These are phyloP conservation scores for Thymus quinquecostatus DNA, from an alignment of 257 asterid genomes.

Conservation along the genomic window DNA sequence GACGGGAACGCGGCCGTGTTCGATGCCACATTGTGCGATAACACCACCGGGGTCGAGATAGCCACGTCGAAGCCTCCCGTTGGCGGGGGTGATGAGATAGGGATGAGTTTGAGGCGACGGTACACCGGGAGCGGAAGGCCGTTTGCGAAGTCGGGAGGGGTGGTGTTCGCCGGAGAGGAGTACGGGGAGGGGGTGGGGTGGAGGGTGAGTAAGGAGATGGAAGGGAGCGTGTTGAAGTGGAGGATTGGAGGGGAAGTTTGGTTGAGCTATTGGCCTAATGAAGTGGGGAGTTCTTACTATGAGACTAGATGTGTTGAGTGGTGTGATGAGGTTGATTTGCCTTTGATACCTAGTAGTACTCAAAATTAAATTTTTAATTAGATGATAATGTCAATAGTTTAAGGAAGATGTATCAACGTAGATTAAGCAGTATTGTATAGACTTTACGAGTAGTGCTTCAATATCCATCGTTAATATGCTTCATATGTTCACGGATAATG, in stretches of 20 bases:
- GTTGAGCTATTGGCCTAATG: conserved; percentile 77
- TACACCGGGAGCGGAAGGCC: conserved; percentile 58
- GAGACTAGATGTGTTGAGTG: conserved; percentile 81
- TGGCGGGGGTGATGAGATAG: conserved; percentile 32
- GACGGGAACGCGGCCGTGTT: conserved; percentile 74
- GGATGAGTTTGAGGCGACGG: conserved; percentile 41
- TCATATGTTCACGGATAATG: too few relatives aligned
- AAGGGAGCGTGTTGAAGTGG: conserved; percentile 91
- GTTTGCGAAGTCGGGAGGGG: conserved; percentile 71
- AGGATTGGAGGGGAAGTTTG: conserved; percentile 83
- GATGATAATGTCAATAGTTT: background rate
- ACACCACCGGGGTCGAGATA: conserved; percentile 58
- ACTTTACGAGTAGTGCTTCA: too few relatives aligned
- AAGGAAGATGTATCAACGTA: background rate
- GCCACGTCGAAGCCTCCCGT: conserved; percentile 65
- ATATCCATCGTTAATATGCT: too few relatives aligned
- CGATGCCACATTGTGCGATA: conserved; percentile 66
- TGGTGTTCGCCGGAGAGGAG: conserved; percentile 73
- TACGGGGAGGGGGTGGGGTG: conserved; percentile 59
- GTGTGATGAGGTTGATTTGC: conserved; percentile 93
- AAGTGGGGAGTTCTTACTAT: conserved; percentile 42
- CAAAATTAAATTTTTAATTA: background rate
- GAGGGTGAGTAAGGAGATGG: conserved; percentile 83
- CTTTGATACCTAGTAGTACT: conserved; percentile 52
- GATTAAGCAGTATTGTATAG: background rate